Percentiles rank a stretch among this genome's conserved stretches.
These are phyloP conservation scores for Pelargonium myrrhifolium DNA, from an alignment of 441 rosid genomes.

Conservation along the genomic window DNA sequence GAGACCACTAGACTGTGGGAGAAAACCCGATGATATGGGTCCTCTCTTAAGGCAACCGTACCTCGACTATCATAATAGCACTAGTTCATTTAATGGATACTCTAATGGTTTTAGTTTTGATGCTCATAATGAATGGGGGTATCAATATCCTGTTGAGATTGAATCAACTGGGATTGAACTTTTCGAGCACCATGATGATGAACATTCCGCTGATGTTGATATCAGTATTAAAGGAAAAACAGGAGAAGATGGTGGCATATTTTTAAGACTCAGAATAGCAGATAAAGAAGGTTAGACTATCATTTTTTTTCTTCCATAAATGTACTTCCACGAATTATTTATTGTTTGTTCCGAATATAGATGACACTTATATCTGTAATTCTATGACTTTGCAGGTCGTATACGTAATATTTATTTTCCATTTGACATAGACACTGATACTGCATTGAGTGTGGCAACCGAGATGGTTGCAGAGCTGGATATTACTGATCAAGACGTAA, in stretches of 20 bases:
- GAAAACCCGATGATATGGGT: constrained; percentile 38
- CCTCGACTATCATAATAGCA: constrained; percentile 29
- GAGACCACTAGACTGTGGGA: constrained; percentile 37
- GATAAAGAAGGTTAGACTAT: constrained; percentile 68
- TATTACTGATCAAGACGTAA: constrained; percentile 63
- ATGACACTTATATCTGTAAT: background rate
- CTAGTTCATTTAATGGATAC: constrained; percentile 35
- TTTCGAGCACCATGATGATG: constrained; percentile 57
- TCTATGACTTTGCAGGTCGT: constrained; percentile 38
- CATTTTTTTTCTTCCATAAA: background rate
- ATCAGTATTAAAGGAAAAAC: constrained; percentile 73
- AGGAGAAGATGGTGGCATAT: constrained; percentile 52
- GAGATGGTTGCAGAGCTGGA: constrained; percentile 95
- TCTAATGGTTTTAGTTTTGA: constrained; percentile 32
- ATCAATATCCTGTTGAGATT: constrained; percentile 31
- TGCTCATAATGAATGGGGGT: constrained; percentile 39
- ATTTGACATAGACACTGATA: constrained; percentile 61
- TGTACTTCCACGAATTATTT: constrained; percentile 1
- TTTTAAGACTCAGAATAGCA: constrained; percentile 55
- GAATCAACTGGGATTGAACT: constrained; percentile 57
- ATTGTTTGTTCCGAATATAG: background rate
- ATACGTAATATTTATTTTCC: constrained; percentile 80
- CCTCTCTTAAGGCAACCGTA: constrained; percentile 48
- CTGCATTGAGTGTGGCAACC: constrained; percentile 84
- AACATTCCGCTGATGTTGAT: constrained; percentile 43